These are phyloP conservation scores for Guillardia theta DNA, from an alignment of 78 protist species.

Conservation along the genomic window DNA sequence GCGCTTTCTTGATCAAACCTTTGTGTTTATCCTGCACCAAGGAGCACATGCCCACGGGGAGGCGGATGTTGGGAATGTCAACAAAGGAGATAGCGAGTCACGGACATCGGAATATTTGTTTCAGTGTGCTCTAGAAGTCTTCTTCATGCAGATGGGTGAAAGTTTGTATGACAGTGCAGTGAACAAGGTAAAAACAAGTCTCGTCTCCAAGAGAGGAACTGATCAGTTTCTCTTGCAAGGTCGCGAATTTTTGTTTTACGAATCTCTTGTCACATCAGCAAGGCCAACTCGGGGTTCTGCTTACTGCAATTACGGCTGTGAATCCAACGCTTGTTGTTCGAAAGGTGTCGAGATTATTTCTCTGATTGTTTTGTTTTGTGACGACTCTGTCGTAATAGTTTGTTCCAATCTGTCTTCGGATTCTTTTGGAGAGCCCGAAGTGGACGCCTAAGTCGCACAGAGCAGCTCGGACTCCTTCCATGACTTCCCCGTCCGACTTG, in stretches of 20 bases:
- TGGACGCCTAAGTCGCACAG: too few relatives aligned
- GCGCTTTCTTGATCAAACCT: neutral
- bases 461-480: too few relatives aligned
- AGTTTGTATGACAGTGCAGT: neutral
- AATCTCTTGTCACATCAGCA: neutral
- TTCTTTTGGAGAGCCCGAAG: neutral
- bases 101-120: neutral
- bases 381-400: too few relatives aligned
- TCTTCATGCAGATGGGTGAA: neutral
- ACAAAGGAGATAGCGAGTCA: neutral
- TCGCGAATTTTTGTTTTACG: neutral
- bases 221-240: too few relatives aligned
- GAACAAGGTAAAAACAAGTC: too few relatives aligned
- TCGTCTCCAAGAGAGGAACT: too few relatives aligned
- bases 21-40: neutral
- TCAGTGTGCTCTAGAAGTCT: neutral
- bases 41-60: neutral
- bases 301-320: neutral
- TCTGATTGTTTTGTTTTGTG: too few relatives aligned
- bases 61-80: neutral
- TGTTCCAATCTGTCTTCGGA: neutral
- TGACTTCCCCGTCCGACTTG: too few relatives aligned
- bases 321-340: neutral
- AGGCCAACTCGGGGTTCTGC: neutral
- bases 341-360: too few relatives aligned